phyloP scores from a whole-genome alignment of 495 filamentous ascomycete genomes.

The Tricharina praecox region DNA sequence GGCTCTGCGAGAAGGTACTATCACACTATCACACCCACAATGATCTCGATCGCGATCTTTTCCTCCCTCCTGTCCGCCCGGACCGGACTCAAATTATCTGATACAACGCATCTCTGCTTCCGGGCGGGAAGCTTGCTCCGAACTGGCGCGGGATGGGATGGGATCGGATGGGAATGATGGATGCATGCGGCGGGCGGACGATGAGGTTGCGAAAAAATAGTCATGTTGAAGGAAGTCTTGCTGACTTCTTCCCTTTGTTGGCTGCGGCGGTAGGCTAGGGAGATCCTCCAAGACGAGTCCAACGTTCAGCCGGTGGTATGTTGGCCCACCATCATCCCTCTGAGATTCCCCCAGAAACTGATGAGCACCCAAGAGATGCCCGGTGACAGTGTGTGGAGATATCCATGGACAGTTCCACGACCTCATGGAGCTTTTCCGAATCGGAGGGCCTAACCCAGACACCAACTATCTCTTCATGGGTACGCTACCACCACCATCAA shows the following conservation, averaged over 20 bases:
- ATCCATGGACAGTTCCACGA: constrained; percentile 92
- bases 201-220: background rate
- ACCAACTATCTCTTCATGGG: constrained; percentile 96
- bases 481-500: constrained; percentile 28
- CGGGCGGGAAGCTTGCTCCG: too few relatives aligned
- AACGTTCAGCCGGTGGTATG: constrained; percentile 98
- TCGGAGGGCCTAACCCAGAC: constrained; percentile 78
- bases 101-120: too few relatives aligned
- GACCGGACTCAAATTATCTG: too few relatives aligned
- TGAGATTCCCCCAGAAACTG: background rate
- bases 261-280: constrained; percentile 83
- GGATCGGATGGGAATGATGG: background rate
- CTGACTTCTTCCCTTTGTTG: background rate
- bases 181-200: background rate
- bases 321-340: constrained; percentile 12
- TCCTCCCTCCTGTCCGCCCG: too few relatives aligned
- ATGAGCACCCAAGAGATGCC: constrained; percentile 53
- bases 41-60: too few relatives aligned
- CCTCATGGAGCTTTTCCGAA: constrained; percentile 87
- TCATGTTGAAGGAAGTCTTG: background rate
- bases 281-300: constrained; percentile 90
- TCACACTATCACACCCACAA: background rate
- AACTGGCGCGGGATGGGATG: background rate
- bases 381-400: constrained; percentile 83
- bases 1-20: constrained; percentile 89